Percentiles rank a stretch among this genome's conserved stretches.
Conservation (phyloP, 805 yeast species). For the Zygosaccharomyces pseudorouxii region DNA sequence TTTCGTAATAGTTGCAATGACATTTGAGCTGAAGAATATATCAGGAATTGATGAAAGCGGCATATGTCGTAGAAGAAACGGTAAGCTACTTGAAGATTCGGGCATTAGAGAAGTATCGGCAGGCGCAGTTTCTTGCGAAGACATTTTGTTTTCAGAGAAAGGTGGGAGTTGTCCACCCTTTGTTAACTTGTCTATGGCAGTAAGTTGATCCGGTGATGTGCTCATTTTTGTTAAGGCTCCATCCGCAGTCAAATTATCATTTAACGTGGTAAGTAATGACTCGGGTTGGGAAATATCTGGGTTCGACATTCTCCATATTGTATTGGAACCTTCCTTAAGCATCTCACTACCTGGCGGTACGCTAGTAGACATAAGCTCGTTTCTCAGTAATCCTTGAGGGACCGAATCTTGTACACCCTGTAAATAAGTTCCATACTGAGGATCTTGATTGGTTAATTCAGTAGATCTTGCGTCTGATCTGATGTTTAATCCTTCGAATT, state of each 20-base stretch:
- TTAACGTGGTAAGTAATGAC: conserved; percentile 10
- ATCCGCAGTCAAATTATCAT: conserved; percentile 4
- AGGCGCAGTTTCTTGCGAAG: conserved; percentile 19
- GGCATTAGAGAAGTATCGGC: conserved; percentile 13
- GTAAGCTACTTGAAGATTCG: conserved; percentile 53
- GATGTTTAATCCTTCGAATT: conserved; percentile 21
- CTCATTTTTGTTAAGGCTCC: conserved; percentile 1
- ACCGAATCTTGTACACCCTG: conserved; percentile 17
- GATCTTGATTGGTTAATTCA: conserved; percentile 20
- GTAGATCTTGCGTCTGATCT: conserved; percentile 17
- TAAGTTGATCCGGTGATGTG: not conserved
- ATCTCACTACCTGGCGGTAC: conserved; percentile 11
- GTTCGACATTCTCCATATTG: conserved; percentile 29
- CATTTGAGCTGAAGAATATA: conserved; percentile 35
- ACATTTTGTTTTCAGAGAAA: conserved; percentile 12
- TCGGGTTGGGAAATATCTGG: conserved; percentile 18
- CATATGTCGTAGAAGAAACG: conserved; percentile 60
- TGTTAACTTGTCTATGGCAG: not conserved
- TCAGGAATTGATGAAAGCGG: conserved; percentile 61
- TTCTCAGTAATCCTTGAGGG: conserved; percentile 13
- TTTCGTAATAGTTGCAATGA: conserved; percentile 16
- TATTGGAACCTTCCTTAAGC: conserved; percentile 21
- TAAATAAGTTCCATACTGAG: conserved; percentile 15
- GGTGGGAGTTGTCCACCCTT: conserved; percentile 6
- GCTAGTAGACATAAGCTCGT: conserved; percentile 9